Evolutionary conservation across 176 grass and related monocot genomes (phyloP).

Genomic region (Carex cristatella): DNA sequence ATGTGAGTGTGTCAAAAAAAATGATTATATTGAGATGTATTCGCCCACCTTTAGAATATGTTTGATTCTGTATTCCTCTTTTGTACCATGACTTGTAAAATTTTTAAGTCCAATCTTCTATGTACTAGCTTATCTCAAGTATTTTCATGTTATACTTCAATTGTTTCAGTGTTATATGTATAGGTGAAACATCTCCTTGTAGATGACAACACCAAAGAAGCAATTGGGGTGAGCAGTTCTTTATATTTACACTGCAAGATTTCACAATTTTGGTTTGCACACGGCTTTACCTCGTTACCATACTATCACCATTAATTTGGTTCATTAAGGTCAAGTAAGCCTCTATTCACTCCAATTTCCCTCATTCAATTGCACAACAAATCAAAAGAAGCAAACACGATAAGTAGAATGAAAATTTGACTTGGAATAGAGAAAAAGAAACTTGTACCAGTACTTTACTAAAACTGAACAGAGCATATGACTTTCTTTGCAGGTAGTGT

Average conservation of each 20-base stretch:
- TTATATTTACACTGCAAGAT: constrained; percentile 12
- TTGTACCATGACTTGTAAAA: neutral
- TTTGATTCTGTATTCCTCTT: neutral
- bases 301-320: neutral
- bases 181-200: constrained; percentile 76
- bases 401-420: neutral
- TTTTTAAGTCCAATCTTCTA: neutral
- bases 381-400: neutral
- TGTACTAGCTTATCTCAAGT: constrained; percentile 15
- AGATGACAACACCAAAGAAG: constrained; percentile 46
- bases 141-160: constrained; percentile 17
- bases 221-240: constrained; percentile 57
- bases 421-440: neutral
- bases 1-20: neutral
- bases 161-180: constrained; percentile 29
- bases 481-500: constrained; percentile 46
- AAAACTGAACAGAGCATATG: neutral
- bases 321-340: neutral
- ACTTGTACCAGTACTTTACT: neutral
- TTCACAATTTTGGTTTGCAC: neutral
- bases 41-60: neutral
- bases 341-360: neutral
- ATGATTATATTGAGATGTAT: neutral
- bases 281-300: neutral
- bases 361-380: neutral